Evolutionary conservation across 345 rosid species (phyloP), one percentile per base, ranked within the genome.

Genomic region (Lepidium aucheri): DNA sequence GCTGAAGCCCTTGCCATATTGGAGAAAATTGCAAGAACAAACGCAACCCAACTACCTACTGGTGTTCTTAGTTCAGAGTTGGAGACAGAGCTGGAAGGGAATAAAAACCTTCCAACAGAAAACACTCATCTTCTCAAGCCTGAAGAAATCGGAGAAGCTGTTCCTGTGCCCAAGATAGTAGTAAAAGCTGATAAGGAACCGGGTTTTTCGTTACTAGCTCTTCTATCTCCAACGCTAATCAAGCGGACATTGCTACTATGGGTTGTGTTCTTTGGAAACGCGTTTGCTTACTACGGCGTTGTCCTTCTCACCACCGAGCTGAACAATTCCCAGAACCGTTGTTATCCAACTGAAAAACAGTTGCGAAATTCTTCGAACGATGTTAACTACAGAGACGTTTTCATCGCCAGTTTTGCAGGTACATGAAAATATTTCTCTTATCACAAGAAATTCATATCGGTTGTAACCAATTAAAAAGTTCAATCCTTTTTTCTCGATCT

Each of bases 271-370:
- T 86, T 94, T 59, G 97, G 97, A 53, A 94, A 88, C 65, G 86
- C 99, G 4, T 90, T 94, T 78, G 74, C 92, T 5, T 94, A 94
- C 60, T 94, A 94, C 30, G 97, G 97, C 10, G 76, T 94, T 26
- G 95, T 90, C 40, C 77, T 94, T 76, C 90, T 94, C 77, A 94
- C 99, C 55, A 86, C 95, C 8, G 95, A 94, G 77, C 83, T 94
- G 68, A 85, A 76, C 75, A 80, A 69, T 26, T 80, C 85, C 57
- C 77, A 70, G 30, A 76, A 75, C 65, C 67, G 22, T 17, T 90
- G 96, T 53, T 35, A 47, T 53, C 41, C 79, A 44, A 46, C 56
- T 18, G 66, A 72, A 42, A 8, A 55, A 56, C 73, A 43, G 36
- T 64, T 79, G 9, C 42, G 46, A 32, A 61, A 72, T 28, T 64